These are phyloP conservation scores for Neonectria neomacrospora DNA, from an alignment of 2,329 filamentous ascomycete genomes.

Conservation along the genomic window DNA sequence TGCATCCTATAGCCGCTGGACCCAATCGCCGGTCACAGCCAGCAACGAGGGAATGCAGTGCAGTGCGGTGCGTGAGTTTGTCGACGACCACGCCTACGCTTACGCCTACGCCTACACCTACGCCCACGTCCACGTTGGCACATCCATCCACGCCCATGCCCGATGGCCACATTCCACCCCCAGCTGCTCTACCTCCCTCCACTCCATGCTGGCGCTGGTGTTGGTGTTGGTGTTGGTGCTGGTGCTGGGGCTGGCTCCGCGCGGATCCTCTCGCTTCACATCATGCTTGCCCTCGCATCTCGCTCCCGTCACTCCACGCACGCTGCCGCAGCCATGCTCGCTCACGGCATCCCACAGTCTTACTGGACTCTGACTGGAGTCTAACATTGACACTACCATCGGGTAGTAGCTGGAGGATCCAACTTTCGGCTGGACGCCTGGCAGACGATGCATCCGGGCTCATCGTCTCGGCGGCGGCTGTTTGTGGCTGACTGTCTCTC, in stretches of 20 bases:
- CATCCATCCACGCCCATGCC: constrained; percentile 1
- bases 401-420: neutral
- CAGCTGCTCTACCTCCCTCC: neutral
- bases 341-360: constrained; percentile 5
- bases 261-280: constrained; percentile 1
- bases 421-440: constrained; percentile 5
- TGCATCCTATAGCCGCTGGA: neutral
- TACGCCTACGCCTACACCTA: neutral
- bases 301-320: constrained; percentile 3
- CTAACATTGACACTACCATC: neutral
- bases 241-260: neutral
- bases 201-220: no score
- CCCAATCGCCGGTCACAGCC: neutral
- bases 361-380: constrained; percentile 3
- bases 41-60: neutral
- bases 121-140: no score
- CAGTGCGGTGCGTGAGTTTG: neutral
- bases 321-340: constrained; percentile 17
- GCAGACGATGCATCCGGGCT: constrained; percentile 10
- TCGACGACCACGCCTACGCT: neutral
- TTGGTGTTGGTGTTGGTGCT: no score
- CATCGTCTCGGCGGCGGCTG: constrained; percentile 2
- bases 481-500: constrained; percentile 12
- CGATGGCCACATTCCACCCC: neutral
- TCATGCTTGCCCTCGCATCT: constrained; percentile 11